phyloP scores from a whole-genome alignment of 768 basidiomycete species.

The Pulveroboletus sp. region DNA sequence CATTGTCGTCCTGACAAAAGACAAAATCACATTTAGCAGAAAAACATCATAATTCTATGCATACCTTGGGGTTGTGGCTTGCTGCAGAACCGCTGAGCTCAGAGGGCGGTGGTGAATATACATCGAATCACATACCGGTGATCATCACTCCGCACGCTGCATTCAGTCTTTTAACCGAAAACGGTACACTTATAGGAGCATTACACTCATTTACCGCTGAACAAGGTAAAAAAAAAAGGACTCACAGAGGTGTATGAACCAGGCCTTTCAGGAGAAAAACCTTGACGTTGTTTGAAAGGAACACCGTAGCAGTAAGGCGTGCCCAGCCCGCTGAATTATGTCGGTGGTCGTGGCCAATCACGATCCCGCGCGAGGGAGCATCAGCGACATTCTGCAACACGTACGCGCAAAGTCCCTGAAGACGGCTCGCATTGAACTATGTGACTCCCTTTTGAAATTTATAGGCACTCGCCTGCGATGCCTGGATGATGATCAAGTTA shows the following conservation, averaged over 20 bases:
- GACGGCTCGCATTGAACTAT: neutral
- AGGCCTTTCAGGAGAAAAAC: constrained; percentile 66
- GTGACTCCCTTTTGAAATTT: too few species aligned
- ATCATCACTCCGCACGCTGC: constrained; percentile 90
- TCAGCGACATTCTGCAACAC: constrained; percentile 48
- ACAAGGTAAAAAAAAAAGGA: constrained; percentile 1
- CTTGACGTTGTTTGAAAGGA: constrained; percentile 59
- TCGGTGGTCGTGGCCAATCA: constrained; percentile 85
- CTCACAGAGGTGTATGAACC: constrained; percentile 79
- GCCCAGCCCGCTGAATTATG: constrained; percentile 80
- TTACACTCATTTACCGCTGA: neutral
- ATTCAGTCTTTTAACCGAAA: constrained; percentile 57
- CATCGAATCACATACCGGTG: constrained; percentile 52
- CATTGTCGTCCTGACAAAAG: constrained; percentile 67
- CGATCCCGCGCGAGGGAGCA: constrained; percentile 61
- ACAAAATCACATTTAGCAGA: neutral
- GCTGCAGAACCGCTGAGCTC: constrained; percentile 38
- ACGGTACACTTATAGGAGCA: constrained; percentile 62
- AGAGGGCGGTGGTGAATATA: neutral
- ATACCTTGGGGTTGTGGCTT: constrained; percentile 85
- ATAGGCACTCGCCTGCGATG: constrained; percentile 58
- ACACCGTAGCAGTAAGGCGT: constrained; percentile 65
- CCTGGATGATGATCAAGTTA: constrained; percentile 76
- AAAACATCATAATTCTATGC: neutral
- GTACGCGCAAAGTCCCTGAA: constrained; percentile 75